Conservation (phyloP, 1,284 basidiomycete species). For the Ceratobasidium sp. region DNA sequence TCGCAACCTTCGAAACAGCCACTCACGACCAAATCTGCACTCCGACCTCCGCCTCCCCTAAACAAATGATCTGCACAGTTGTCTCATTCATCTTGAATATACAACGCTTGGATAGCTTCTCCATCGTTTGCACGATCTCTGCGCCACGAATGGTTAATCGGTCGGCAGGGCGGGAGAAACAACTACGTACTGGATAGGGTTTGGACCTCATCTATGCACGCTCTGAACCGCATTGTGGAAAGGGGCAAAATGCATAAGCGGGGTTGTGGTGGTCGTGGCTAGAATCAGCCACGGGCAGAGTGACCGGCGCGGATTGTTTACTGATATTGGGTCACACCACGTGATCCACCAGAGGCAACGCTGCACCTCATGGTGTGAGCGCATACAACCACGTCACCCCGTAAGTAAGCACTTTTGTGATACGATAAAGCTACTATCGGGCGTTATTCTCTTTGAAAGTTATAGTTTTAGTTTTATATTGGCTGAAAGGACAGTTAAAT, state of each 20-base stretch:
- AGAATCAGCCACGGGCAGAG: slow-evolving; percentile 25
- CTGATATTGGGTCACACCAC: background rate
- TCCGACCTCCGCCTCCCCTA: slow-evolving; percentile 81
- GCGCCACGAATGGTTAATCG: slow-evolving; percentile 21
- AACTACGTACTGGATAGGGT: slow-evolving; percentile 64
- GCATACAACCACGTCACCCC: background rate
- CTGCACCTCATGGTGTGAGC: too few species aligned
- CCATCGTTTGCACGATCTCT: slow-evolving; percentile 82
- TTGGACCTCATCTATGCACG: slow-evolving; percentile 67
- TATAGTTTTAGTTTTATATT: background rate
- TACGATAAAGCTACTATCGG: too few species aligned
- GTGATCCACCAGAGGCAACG: slow-evolving; percentile 8
- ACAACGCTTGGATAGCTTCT: slow-evolving; percentile 84
- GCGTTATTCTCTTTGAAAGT: background rate
- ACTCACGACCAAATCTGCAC: slow-evolving; percentile 94
- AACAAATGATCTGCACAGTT: slow-evolving; percentile 85
- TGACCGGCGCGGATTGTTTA: slow-evolving; percentile 17
- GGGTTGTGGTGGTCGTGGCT: slow-evolving; percentile 30
- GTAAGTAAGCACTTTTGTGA: background rate
- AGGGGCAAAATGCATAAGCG: background rate
- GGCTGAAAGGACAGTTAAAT: background rate
- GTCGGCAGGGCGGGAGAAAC: slow-evolving; percentile 10
- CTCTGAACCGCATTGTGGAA: slow-evolving; percentile 70
- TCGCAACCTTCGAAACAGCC: background rate
- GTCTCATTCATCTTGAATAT: slow-evolving; percentile 81